Evolutionary conservation across 1,139 yeast genomes (phyloP), one percentile per base, ranked within the genome.

Genomic region (Neolecta irregularis): DNA sequence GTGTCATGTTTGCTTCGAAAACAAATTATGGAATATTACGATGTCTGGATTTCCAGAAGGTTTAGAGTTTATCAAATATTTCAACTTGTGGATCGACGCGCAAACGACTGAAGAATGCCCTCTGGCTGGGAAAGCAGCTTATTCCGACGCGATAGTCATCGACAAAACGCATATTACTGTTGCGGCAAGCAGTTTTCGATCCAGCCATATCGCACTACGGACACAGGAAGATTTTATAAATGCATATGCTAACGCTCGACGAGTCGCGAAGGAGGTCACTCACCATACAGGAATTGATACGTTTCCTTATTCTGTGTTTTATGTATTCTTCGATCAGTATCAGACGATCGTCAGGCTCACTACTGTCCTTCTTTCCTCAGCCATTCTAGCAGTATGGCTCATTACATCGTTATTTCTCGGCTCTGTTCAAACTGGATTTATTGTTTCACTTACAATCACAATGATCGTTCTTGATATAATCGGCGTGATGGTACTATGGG

Each of bases 71-170:
- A 69, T 79, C 72, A 60, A 60, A 33, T 81, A 64, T 49, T 76
- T 81, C 51, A 56, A 69, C 18, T 70, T 75, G 32, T 88, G 98
- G 98, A 79, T 88, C 21, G 64, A 72, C 30, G 58, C 79, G 1
- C 80, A 80, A 30, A 77, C 93, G 40, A 17, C 25, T 4, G 92
- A 80, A 48, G 83, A 91, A 2, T 88, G 98, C 55, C 95, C 96
- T 1, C 61, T 88, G 21, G 96, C 94, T 3, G 98, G 98, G 1
- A 77, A 79, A 49, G 96, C 96, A 0, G 93, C 96, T 0, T 88
- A 85, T 50, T 66, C 78, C 1, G 57, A 61, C 4, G 65, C 91
- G 0, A 61, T 88, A 12, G 54, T 64, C 1, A 60, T 60, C 33
- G 59, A 61, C 35, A 56, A 61, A 12, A 56, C 60, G 0, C 38